Percentiles rank a stretch among this genome's conserved stretches.
Conservation (phyloP, 345 rosid species). For the Diplotaxis tenuifolia region DNA sequence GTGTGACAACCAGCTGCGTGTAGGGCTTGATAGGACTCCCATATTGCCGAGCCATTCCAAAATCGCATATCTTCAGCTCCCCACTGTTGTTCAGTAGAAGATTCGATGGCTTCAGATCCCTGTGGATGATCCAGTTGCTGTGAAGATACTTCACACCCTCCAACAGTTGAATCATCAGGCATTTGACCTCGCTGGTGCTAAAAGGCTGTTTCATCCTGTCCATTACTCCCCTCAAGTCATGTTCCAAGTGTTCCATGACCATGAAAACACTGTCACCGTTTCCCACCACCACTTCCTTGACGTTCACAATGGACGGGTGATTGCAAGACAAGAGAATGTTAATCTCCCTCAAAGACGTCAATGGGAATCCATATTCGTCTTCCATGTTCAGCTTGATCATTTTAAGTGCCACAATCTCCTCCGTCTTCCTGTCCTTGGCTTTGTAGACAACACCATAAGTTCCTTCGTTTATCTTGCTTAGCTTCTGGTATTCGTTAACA, state of each 20-base stretch:
- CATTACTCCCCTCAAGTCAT: constrained; percentile 75
- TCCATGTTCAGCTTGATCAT: constrained; percentile 74
- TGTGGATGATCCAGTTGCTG: constrained; percentile 88
- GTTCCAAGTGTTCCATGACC: constrained; percentile 96
- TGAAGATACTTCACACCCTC: constrained; percentile 84
- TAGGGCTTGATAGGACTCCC: constrained; percentile 81
- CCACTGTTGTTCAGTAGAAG: constrained; percentile 77
- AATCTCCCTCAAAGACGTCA: constrained; percentile 81
- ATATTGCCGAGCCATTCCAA: constrained; percentile 83
- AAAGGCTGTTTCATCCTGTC: constrained; percentile 72
- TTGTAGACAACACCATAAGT: constrained; percentile 85
- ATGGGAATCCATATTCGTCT: constrained; percentile 73
- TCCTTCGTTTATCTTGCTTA: constrained; percentile 82
- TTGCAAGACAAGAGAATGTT: constrained; percentile 69
- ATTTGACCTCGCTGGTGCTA: constrained; percentile 85
- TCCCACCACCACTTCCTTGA: constrained; percentile 82
- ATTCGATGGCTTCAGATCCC: constrained; percentile 86
- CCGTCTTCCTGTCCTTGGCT: constrained; percentile 70
- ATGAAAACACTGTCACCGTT: constrained; percentile 60
- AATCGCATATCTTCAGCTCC: constrained; percentile 77
- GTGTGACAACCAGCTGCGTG: constrained; percentile 73
- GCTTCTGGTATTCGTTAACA: constrained; percentile 65
- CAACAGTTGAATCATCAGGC: constrained; percentile 78
- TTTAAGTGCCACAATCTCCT: constrained; percentile 79
- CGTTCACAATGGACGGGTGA: constrained; percentile 71